These are phyloP conservation scores for Urochloa ruziziensis DNA, from an alignment of 176 grass and related monocot species.

Conservation along the genomic window DNA sequence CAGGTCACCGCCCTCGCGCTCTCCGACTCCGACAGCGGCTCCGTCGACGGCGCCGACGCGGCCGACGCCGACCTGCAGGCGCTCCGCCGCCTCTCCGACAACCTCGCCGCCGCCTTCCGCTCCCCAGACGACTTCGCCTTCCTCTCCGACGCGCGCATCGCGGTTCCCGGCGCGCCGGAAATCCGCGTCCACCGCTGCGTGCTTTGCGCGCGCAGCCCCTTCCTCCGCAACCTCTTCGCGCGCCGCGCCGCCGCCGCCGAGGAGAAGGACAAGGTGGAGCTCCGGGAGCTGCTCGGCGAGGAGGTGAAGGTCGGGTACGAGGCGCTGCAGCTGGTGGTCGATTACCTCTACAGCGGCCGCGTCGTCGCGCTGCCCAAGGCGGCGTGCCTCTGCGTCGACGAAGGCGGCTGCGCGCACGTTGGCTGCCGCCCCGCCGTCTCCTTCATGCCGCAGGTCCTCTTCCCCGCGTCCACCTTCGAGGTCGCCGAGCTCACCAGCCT, in stretches of 20 bases:
- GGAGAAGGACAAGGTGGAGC: constrained; percentile 14
- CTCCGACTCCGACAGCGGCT: constrained; percentile 64
- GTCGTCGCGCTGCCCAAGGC: constrained; percentile 58
- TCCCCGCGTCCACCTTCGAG: constrained; percentile 77
- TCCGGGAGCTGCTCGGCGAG: constrained; percentile 43
- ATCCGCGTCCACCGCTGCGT: constrained; percentile 79
- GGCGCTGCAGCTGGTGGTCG: constrained; percentile 66
- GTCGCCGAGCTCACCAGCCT: constrained; percentile 81
- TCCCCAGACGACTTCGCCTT: constrained; percentile 62
- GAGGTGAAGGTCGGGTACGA: constrained; percentile 73
- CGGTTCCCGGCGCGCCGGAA: constrained; percentile 33
- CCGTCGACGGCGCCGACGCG: not conserved
- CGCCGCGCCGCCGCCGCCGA: not conserved
- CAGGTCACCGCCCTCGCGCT: constrained; percentile 37
- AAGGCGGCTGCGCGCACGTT: constrained; percentile 59
- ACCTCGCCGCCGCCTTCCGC: constrained; percentile 61
- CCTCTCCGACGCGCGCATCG: constrained; percentile 60
- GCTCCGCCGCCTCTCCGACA: constrained; percentile 88
- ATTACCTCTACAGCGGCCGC: constrained; percentile 89
- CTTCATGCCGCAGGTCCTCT: constrained; percentile 87
- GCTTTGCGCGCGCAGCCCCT: constrained; percentile 86
- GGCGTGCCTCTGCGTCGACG: constrained; percentile 87
- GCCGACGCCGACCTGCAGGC: constrained; percentile 66
- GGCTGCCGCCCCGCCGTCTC: constrained; percentile 71
- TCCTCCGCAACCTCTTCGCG: constrained; percentile 69